phyloP scores from a whole-genome alignment of 805 yeast genomes.

The Kregervanrija fluxuum region DNA sequence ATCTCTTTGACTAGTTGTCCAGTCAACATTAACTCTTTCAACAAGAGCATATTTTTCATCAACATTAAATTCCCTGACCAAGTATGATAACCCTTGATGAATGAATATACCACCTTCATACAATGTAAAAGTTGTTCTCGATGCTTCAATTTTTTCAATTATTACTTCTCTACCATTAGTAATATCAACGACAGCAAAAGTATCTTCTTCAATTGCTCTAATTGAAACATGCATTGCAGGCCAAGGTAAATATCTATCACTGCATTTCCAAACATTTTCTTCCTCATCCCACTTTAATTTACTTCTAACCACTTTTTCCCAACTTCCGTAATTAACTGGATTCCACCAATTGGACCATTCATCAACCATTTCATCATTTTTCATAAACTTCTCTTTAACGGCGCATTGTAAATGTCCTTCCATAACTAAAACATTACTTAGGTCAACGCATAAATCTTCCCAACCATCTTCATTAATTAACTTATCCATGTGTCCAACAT shows the following conservation, averaged over 20 bases:
- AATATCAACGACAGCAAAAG: slow-evolving; percentile 83
- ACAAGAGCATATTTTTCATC: slow-evolving; percentile 81
- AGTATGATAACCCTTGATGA: slow-evolving; percentile 88
- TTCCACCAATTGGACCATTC: slow-evolving; percentile 15
- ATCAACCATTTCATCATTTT: slow-evolving; percentile 23
- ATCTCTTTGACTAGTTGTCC: slow-evolving; percentile 90
- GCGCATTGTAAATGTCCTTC: slow-evolving; percentile 93
- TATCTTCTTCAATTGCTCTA: slow-evolving; percentile 76
- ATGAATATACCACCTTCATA: slow-evolving; percentile 90
- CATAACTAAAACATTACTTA: slow-evolving; percentile 53
- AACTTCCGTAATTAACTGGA: slow-evolving; percentile 13
- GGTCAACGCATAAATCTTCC: slow-evolving; percentile 53
- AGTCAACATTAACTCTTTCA: slow-evolving; percentile 83
- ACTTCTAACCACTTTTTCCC: slow-evolving; percentile 19
- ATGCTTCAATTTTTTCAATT: slow-evolving; percentile 84
- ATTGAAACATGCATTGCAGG: slow-evolving; percentile 72
- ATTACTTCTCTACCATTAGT: slow-evolving; percentile 71
- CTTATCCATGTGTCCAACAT: slow-evolving; percentile 59
- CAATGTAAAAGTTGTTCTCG: slow-evolving; percentile 81
- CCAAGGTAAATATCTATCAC: slow-evolving; percentile 64
- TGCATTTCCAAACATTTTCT: slow-evolving; percentile 45
- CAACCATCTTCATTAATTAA: slow-evolving; percentile 41
- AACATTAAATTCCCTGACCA: slow-evolving; percentile 76
- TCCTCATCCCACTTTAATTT: slow-evolving; percentile 35
- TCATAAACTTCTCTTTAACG: slow-evolving; percentile 53